A percentile compares a stretch with the other conserved stretches of the same genome.
Conservation (phyloP, 805 yeast species). For the Schwanniomyces polymorphus region DNA sequence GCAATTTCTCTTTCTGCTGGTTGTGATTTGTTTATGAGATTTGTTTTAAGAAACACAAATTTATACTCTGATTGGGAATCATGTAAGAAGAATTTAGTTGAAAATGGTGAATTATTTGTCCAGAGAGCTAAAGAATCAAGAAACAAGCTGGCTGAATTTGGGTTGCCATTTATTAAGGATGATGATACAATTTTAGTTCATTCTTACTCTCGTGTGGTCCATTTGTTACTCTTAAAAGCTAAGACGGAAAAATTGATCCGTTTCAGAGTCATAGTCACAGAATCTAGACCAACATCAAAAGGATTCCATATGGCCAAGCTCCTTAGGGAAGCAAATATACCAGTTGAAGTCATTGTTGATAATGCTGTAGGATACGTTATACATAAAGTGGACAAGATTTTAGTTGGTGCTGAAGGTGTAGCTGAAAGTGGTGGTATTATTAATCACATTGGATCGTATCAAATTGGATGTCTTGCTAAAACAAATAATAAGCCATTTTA, state of each 20-base stretch:
- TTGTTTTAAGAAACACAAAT: slow-evolving; percentile 86
- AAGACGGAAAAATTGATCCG: slow-evolving; percentile 70
- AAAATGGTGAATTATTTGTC: slow-evolving; percentile 89
- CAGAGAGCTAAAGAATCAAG: slow-evolving; percentile 90
- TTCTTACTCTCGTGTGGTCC: slow-evolving; percentile 89
- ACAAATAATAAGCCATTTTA: slow-evolving; percentile 90
- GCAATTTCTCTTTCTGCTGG: slow-evolving; percentile 95
- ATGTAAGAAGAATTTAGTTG: slow-evolving; percentile 82
- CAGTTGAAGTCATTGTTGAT: slow-evolving; percentile 85
- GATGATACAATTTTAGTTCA: slow-evolving; percentile 90
- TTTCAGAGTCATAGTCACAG: slow-evolving; percentile 89
- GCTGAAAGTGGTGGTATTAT: slow-evolving; percentile 98
- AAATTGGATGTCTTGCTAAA: slow-evolving; percentile 89
- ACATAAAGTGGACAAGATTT: slow-evolving; percentile 86
- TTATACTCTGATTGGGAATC: slow-evolving; percentile 93
- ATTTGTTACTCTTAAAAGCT: slow-evolving; percentile 72
- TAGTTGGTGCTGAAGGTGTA: slow-evolving; percentile 99
- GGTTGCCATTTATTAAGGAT: slow-evolving; percentile 86
- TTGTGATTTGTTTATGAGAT: slow-evolving; percentile 93
- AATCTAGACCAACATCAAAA: slow-evolving; percentile 82
- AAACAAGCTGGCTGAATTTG: slow-evolving; percentile 81
- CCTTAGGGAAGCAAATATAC: slow-evolving; percentile 71
- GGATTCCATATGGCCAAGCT: slow-evolving; percentile 71
- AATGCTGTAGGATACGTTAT: slow-evolving; percentile 92
- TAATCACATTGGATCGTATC: slow-evolving; percentile 92